phyloP scores from a whole-genome alignment of 2,329 filamentous ascomycete genomes.

The Penicillium hesseltinei region DNA sequence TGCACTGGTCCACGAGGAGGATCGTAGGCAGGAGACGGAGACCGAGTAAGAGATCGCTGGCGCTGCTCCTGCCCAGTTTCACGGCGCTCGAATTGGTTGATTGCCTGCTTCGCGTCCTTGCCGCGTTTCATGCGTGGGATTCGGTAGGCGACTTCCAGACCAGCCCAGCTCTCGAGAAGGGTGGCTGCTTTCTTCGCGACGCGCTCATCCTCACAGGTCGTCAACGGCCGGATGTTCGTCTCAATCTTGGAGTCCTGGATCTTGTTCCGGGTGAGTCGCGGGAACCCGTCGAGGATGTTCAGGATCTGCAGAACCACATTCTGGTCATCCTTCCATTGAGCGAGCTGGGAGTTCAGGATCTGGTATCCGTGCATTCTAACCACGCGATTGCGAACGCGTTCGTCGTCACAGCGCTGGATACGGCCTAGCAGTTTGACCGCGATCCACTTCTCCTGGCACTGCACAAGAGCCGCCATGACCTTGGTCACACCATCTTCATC shows the following conservation, averaged over 20 bases:
- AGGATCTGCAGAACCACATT: constrained; percentile 88
- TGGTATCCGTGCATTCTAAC: constrained; percentile 97
- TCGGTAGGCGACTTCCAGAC: constrained; percentile 84
- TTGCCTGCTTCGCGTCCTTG: constrained; percentile 49
- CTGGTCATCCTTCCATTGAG: constrained; percentile 81
- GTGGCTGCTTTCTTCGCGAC: constrained; percentile 69
- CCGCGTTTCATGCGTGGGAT: constrained; percentile 86
- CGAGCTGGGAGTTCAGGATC: constrained; percentile 83
- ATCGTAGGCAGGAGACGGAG: constrained; percentile 49
- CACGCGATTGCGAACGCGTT: constrained; percentile 80
- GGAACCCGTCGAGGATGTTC: constrained; percentile 83
- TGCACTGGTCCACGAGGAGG: constrained; percentile 45
- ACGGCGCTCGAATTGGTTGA: constrained; percentile 63
- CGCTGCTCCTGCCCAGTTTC: constrained; percentile 51
- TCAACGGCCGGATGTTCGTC: constrained; percentile 68
- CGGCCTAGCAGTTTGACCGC: constrained; percentile 89
- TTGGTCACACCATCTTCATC: constrained; percentile 83
- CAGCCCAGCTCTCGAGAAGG: constrained; percentile 81
- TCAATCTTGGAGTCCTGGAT: constrained; percentile 97
- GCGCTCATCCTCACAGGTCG: constrained; percentile 66
- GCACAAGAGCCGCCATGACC: constrained; percentile 94
- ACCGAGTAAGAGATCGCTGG: constrained; percentile 52
- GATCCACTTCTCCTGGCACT: constrained; percentile 99
- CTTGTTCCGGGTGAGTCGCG: constrained; percentile 91
- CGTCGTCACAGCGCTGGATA: constrained; percentile 82